These are phyloP conservation scores for Ceratobasidium sp. DNA, from an alignment of 1,284 basidiomycete species.

Conservation along the genomic window DNA sequence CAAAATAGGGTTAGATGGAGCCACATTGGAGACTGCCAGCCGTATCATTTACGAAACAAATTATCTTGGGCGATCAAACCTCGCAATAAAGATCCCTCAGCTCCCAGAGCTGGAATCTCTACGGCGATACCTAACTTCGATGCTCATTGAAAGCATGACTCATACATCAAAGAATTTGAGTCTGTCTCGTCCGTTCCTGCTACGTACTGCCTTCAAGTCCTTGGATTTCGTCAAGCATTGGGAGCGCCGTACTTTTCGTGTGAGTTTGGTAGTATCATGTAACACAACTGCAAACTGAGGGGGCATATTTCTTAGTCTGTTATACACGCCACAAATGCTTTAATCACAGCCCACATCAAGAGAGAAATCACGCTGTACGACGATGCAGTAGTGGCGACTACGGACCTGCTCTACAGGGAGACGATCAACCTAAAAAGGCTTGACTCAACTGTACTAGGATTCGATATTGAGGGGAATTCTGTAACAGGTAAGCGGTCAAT, in stretches of 20 bases:
- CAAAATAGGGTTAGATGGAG: not conserved
- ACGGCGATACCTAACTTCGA: not conserved
- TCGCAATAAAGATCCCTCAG: not conserved
- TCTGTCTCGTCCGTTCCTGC: not conserved
- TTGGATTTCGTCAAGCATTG: too few relatives aligned
- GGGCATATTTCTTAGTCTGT: not conserved
- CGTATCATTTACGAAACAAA: not conserved
- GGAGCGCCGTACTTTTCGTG: not conserved
- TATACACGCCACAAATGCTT: not conserved
- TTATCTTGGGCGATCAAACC: not conserved
- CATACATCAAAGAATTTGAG: not conserved
- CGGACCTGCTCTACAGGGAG: constrained; percentile 3
- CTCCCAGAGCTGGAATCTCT: not conserved
- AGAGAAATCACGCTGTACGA: not conserved
- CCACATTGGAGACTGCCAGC: not conserved
- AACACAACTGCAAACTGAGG: not conserved
- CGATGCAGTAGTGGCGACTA: not conserved
- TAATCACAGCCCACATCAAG: not conserved
- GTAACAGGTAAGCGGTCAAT: not conserved
- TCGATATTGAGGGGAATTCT: not conserved
- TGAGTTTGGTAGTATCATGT: not conserved
- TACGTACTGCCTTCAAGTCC: not conserved
- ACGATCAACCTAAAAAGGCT: not conserved
- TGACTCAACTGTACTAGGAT: not conserved
- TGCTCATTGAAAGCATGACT: not conserved